phyloP scores from a whole-genome alignment of 164 flowering plant species.

The Cinnamomum chago region DNA sequence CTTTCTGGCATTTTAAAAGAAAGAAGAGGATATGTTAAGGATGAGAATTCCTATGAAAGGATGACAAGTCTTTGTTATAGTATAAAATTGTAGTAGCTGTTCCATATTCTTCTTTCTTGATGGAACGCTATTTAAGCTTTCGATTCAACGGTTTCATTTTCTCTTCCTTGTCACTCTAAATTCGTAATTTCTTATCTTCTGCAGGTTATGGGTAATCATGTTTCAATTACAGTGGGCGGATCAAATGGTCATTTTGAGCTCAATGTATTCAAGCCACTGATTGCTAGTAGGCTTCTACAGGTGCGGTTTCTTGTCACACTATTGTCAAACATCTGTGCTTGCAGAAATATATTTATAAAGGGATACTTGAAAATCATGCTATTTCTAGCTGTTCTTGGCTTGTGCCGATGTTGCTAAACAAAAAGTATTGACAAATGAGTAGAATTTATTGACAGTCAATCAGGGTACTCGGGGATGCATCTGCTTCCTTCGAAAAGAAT shows the following conservation, averaged over 20 bases:
- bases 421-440: background rate
- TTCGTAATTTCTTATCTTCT: background rate
- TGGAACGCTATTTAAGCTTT: too few relatives aligned
- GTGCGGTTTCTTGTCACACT: constrained; percentile 32
- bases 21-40: background rate
- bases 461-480: constrained; percentile 91
- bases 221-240: constrained; percentile 87
- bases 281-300: constrained; percentile 76
- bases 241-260: constrained; percentile 97
- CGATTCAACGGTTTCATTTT: background rate
- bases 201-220: constrained; percentile 98
- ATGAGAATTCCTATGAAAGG: background rate
- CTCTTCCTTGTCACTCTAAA: background rate
- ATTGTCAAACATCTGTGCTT: background rate
- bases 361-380: too few relatives aligned
- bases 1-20: background rate
- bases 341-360: background rate
- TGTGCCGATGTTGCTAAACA: background rate
- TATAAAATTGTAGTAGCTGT: background rate
- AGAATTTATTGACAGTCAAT: constrained; percentile 49
- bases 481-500: constrained; percentile 93
- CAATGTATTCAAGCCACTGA: constrained; percentile 93
- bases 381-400: background rate
- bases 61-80: background rate
- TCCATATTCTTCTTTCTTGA: background rate